Percentiles rank a stretch among this genome's conserved stretches.
Evolutionary conservation across 495 filamentous ascomycete species (phyloP).

Genomic region (Penicillium fimorum): DNA sequence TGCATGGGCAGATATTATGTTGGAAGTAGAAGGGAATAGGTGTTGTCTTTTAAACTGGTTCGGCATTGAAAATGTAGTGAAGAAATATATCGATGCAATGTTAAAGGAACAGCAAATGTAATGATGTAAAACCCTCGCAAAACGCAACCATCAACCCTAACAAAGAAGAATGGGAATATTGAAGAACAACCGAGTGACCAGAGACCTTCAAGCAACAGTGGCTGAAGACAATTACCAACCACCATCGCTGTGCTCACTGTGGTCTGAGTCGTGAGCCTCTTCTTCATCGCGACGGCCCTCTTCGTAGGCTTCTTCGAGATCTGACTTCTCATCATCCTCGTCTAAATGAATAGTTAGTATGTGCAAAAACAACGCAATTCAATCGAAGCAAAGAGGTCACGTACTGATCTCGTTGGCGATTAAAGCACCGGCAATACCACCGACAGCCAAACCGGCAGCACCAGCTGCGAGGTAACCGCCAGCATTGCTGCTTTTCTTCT

Average conservation of each 20-base stretch:
- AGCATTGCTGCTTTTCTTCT: conserved; percentile 40
- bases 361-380: not conserved
- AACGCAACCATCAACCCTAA: not conserved
- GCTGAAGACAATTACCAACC: not conserved
- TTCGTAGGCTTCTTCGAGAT: conserved; percentile 22
- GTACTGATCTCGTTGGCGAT: conserved; percentile 54
- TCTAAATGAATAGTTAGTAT: conserved; percentile 1
- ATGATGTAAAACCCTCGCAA: not conserved
- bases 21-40: conserved; percentile 26
- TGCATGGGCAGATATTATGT: conserved; percentile 56
- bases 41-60: not conserved
- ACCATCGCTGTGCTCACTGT: conserved; percentile 19
- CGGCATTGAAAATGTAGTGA: not conserved
- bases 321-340: conserved; percentile 10
- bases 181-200: not conserved
- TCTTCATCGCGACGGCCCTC: conserved; percentile 23
- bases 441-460: conserved; percentile 55
- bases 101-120: not conserved
- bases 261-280: conserved; percentile 14
- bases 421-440: conserved; percentile 55
- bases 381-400: conserved; percentile 14
- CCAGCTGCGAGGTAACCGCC: conserved; percentile 49
- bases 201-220: not conserved
- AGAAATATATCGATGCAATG: not conserved
- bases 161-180: not conserved